Evolutionary conservation across 1,139 yeast species (phyloP).

Genomic region (Sporopachydermia cereana): DNA sequence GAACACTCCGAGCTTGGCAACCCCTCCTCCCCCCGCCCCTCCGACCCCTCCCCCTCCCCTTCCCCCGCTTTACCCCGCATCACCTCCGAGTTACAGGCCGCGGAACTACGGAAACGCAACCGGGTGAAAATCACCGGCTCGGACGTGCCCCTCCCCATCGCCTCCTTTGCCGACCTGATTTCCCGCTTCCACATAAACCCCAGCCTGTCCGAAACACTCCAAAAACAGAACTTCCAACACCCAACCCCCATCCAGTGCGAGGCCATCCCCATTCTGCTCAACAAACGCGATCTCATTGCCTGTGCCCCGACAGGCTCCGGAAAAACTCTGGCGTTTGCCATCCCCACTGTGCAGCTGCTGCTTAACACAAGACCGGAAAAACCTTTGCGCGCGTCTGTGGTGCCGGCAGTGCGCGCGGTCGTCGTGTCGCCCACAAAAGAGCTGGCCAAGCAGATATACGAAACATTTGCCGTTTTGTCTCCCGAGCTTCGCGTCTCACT

Average conservation of each 20-base stretch:
- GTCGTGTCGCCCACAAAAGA: constrained; percentile 90
- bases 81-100: constrained; percentile 45
- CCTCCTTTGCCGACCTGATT: constrained; percentile 72
- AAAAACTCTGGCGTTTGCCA: constrained; percentile 76
- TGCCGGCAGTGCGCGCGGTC: constrained; percentile 53
- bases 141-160: constrained; percentile 79
- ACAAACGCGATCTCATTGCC: constrained; percentile 61
- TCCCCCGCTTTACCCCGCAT: constrained; percentile 34
- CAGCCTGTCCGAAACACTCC: constrained; percentile 51
- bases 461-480: constrained; percentile 50
- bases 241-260: constrained; percentile 94
- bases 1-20: constrained; percentile 8
- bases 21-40: constrained; percentile 10
- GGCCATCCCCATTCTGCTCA: constrained; percentile 58
- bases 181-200: constrained; percentile 55
- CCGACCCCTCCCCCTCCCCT: constrained; percentile 28
- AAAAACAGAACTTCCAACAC: constrained; percentile 57
- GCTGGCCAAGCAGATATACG: constrained; percentile 74
- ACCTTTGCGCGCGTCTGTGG: constrained; percentile 16
- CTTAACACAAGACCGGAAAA: constrained; percentile 17
- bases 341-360: constrained; percentile 64
- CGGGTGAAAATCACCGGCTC: constrained; percentile 60
- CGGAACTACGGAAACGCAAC: constrained; percentile 39
- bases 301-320: constrained; percentile 96
- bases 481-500: constrained; percentile 52